Conservation (phyloP, 768 basidiomycete genomes). For the Krasilnikovozyma curviuscula region DNA sequence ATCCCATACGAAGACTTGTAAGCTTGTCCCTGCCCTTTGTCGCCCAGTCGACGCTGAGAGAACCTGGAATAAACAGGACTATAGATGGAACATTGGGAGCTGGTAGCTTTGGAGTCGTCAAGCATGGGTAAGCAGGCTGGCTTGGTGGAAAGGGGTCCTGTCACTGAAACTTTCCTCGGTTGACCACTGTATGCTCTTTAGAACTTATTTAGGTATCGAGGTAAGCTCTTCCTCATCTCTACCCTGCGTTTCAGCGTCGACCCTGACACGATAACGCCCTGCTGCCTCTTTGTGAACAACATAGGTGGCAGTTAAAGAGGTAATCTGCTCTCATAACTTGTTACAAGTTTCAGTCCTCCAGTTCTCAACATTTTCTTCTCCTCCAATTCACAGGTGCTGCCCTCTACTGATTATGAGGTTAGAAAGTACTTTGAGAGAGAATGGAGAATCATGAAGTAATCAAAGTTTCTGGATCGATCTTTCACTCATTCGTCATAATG, state of each 20-base stretch:
- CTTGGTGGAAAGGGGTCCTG: background rate
- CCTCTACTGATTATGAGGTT: constrained; percentile 26
- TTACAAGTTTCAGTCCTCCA: background rate
- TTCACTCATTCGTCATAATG: background rate
- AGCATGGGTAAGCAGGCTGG: too few relatives aligned
- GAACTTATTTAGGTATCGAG: constrained; percentile 80
- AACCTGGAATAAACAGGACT: too few relatives aligned
- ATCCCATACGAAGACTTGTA: too few relatives aligned
- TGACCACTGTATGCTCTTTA: constrained; percentile 19
- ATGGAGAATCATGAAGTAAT: constrained; percentile 82
- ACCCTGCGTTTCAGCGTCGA: too few relatives aligned
- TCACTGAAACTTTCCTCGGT: background rate
- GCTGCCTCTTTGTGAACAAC: too few relatives aligned
- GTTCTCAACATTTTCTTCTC: constrained; percentile 7
- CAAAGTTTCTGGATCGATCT: background rate
- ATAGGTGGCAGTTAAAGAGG: constrained; percentile 69
- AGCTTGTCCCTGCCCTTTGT: too few relatives aligned
- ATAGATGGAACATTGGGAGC: too few relatives aligned
- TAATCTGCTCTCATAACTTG: background rate
- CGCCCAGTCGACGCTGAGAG: too few relatives aligned
- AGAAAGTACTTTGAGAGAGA: constrained; percentile 97
- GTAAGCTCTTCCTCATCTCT: too few relatives aligned
- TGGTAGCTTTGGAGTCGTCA: constrained; percentile 9
- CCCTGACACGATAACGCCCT: too few relatives aligned
- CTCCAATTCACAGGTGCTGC: background rate